Evolutionary conservation across 2,329 filamentous ascomycete genomes (phyloP).

Genomic region (Rhinocladiella mackenziei): DNA sequence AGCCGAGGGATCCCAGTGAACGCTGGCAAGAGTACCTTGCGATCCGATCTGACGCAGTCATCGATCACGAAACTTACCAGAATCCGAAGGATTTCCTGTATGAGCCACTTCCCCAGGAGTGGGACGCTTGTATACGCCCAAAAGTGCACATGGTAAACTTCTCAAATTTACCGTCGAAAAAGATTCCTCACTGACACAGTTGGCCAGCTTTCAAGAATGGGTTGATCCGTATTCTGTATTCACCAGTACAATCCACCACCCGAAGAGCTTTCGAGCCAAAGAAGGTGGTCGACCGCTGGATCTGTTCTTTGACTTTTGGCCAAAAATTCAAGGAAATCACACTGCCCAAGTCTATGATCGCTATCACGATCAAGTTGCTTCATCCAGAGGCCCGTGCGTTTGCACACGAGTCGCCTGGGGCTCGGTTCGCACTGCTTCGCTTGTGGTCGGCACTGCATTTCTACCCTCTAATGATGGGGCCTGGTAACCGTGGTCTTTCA

Average conservation of each 20-base stretch:
- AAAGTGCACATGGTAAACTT: not conserved
- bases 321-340: not conserved
- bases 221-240: not conserved
- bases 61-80: not conserved
- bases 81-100: not conserved
- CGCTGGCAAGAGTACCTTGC: not conserved
- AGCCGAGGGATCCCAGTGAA: not conserved
- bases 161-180: not conserved
- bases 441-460: conserved; percentile 50
- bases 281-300: conserved; percentile 30
- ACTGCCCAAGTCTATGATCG: not conserved
- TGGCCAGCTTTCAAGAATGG: not conserved
- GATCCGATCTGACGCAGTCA: not conserved
- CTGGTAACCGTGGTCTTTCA: conserved; percentile 35
- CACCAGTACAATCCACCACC: not conserved
- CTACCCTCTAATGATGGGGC: conserved; percentile 47
- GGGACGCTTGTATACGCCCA: not conserved
- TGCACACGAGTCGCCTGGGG: conserved; percentile 24
- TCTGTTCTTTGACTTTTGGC: conserved; percentile 31
- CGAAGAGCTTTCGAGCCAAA: not conserved
- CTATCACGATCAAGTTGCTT: not conserved
- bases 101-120: not conserved
- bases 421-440: conserved; percentile 44
- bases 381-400: conserved; percentile 28
- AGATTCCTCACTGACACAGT: not conserved